Percentiles rank a stretch among this genome's conserved stretches.
These are phyloP conservation scores for Diaporthe amygdali DNA, from an alignment of 2,329 filamentous ascomycete genomes.

Conservation along the genomic window DNA sequence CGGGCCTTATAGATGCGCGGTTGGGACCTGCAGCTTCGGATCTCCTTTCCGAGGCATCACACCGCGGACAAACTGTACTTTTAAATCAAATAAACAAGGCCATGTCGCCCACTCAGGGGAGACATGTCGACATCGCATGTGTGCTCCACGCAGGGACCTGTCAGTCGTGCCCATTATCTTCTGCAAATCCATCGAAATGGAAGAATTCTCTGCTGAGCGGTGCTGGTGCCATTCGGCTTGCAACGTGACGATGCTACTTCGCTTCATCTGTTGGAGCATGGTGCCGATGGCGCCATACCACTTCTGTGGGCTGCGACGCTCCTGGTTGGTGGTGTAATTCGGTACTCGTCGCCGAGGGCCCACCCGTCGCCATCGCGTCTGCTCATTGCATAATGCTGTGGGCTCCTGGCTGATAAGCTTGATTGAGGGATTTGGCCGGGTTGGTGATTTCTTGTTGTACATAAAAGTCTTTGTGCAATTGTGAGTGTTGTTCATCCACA, in stretches of 20 bases:
- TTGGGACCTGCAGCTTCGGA: neutral
- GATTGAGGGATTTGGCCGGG: neutral
- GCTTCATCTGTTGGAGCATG: neutral
- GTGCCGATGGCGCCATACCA: conserved; percentile 20
- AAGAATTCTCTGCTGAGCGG: neutral
- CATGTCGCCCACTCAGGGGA: neutral
- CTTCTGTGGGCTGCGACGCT: neutral
- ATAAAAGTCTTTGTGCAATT: neutral
- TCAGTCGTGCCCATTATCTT: neutral
- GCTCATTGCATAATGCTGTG: conserved; percentile 8
- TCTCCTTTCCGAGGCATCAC: neutral
- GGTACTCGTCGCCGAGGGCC: neutral
- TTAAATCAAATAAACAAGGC: neutral
- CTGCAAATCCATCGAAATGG: neutral
- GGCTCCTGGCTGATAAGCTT: neutral
- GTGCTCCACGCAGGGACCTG: neutral
- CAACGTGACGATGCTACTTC: conserved; percentile 8
- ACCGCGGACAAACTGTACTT: neutral
- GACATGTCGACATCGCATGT: neutral
- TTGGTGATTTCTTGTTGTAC: neutral
- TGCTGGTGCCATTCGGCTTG: neutral
- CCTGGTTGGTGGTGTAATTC: neutral
- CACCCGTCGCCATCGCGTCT: conserved; percentile 9
- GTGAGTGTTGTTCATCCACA: too few species aligned
- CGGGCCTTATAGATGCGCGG: neutral